Evolutionary conservation across 495 filamentous ascomycete species (phyloP).

Genomic region (Cercophora newfieldiana): DNA sequence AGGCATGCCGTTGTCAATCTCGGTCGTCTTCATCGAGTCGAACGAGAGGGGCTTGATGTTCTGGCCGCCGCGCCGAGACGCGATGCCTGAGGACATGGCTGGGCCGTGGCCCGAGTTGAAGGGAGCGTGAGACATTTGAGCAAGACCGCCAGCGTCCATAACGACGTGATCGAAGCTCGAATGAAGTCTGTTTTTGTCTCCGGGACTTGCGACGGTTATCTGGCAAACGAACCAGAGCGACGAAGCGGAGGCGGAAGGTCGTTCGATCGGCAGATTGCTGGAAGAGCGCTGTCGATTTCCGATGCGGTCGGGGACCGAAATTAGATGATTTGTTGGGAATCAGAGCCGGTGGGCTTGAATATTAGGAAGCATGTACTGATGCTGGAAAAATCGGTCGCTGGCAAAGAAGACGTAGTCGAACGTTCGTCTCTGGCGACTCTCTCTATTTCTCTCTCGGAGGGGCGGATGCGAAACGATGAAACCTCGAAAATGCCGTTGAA

Average conservation of each 20-base stretch:
- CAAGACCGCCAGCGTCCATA: slow-evolving; percentile 98
- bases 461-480: slow-evolving; percentile 28
- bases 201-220: not conserved
- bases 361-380: slow-evolving; percentile 34
- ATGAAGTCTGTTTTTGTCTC: slow-evolving; percentile 8
- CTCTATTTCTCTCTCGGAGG: slow-evolving; percentile 35
- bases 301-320: slow-evolving; percentile 16
- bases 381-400: slow-evolving; percentile 18
- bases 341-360: slow-evolving; percentile 13
- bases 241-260: not conserved
- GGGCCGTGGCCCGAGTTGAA: slow-evolving; percentile 68
- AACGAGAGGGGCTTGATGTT: slow-evolving; percentile 85
- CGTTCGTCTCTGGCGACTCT: slow-evolving; percentile 27
- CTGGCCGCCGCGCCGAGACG: slow-evolving; percentile 73
- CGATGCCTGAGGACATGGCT: slow-evolving; percentile 78
- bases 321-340: slow-evolving; percentile 21
- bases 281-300: slow-evolving; percentile 8
- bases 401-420: slow-evolving; percentile 36
- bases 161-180: slow-evolving; percentile 45
- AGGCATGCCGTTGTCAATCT: slow-evolving; percentile 55
- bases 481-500: slow-evolving; percentile 25
- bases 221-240: not conserved
- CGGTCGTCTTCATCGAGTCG: slow-evolving; percentile 57
- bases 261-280: not conserved
- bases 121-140: slow-evolving; percentile 96